Evolutionary conservation across 2,329 filamentous ascomycete species (phyloP), one percentile per base, ranked within the genome.

Genomic region (Hypomyces rosellus): DNA sequence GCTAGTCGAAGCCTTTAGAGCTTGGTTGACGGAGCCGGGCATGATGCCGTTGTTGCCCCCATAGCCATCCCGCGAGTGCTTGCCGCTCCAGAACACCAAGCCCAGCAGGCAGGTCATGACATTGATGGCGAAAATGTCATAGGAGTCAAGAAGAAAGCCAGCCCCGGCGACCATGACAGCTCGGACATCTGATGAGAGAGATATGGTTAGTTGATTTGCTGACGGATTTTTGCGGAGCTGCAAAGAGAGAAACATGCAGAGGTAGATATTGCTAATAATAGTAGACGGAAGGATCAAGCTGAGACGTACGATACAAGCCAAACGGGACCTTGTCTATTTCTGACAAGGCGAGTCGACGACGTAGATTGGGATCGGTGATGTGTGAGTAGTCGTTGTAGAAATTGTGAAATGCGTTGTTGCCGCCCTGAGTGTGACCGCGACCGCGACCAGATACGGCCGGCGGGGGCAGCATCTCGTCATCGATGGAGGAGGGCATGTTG

Each of bases 71-170:
- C 57, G 54, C 3, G 63, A 62, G 3, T 67, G 62, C 4, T 66
- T 54, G 3, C 73, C 74, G 55, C 79, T 74, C 80, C 86, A 93
- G 65, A 85, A 93, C 45, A 89, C 86, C 13, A 91, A 76, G 41
- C 88, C 88, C 13, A 92, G 70, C 64, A 91, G 80, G 42, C 76
- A 77, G 2, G 82, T 85, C 45, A 87, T 78, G 44, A 91, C 73
- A 64, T 86, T 88, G 65, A 90, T 87, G 61, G 88, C 85, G 65
- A 93, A 93, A 59, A 90, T 88, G 58, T 81, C 82, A 69, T 92
- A 92, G 12, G 86, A 85, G 66, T 91, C 88, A 43, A 88, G 85
- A 64, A 92, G 89, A 74, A 93, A 92, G 46, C 88, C 88, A 52
- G 89, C 84, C 45, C 88, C 88, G 22, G 88, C 87, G 3, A 92